Evolutionary conservation across 2,329 filamentous ascomycete genomes (phyloP).

Genomic region (Aspergillus sclerotialis): DNA sequence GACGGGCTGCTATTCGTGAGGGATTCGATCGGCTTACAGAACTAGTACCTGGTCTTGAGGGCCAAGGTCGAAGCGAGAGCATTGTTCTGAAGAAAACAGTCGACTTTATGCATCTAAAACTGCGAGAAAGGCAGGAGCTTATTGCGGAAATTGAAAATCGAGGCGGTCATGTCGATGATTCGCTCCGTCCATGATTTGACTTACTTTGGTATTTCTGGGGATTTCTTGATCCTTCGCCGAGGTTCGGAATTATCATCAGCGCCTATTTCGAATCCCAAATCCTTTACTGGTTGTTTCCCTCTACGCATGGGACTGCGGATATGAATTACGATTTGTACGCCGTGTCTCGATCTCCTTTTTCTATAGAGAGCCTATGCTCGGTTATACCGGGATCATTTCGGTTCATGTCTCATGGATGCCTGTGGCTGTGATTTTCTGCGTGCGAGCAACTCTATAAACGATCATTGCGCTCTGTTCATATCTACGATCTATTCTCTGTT

Average conservation of each 20-base stretch:
- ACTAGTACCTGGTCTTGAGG: slow-evolving; percentile 73
- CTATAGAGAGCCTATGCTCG: too few species aligned
- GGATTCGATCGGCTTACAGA: slow-evolving; percentile 76
- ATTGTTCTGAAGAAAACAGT: slow-evolving; percentile 69
- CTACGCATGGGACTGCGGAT: not conserved
- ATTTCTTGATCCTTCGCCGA: not conserved
- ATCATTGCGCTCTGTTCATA: too few species aligned
- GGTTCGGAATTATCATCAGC: not conserved
- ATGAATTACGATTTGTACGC: not conserved
- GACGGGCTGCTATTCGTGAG: slow-evolving; percentile 68
- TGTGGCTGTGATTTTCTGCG: too few species aligned
- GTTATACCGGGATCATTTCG: not conserved
- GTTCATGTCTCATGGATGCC: too few species aligned
- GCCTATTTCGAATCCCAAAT: not conserved
- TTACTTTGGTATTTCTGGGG: not conserved
- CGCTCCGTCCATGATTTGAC: slow-evolving; percentile 20
- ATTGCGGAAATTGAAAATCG: slow-evolving; percentile 53
- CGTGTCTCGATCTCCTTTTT: not conserved
- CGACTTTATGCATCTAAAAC: slow-evolving; percentile 56
- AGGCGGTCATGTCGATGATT: slow-evolving; percentile 49
- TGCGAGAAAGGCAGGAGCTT: slow-evolving; percentile 53
- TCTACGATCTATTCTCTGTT: too few species aligned
- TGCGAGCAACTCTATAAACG: too few species aligned
- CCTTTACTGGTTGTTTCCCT: not conserved
- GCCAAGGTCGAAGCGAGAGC: slow-evolving; percentile 77